Conservation (phyloP, 2,329 filamentous ascomycete genomes). For the Pseudocercospora macadamiae region DNA sequence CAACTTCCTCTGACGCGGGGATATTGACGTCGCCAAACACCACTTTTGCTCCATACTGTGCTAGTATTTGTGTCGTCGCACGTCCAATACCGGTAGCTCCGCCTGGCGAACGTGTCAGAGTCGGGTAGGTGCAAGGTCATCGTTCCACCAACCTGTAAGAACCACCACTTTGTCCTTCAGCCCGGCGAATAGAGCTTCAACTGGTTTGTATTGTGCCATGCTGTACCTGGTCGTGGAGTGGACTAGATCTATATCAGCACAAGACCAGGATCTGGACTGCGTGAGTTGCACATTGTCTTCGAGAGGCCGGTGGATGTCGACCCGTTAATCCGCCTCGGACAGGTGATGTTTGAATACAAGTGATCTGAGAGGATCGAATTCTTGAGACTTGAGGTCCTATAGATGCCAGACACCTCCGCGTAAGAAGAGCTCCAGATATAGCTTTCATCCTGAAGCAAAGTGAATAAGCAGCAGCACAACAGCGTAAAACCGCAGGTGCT, state of each 20-base stretch:
- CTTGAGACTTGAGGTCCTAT: too few relatives aligned
- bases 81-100: constrained; percentile 52
- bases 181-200: constrained; percentile 7
- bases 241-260: not conserved
- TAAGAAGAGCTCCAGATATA: too few relatives aligned
- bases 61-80: constrained; percentile 44
- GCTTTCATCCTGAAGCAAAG: too few relatives aligned
- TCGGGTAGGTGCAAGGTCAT: not conserved
- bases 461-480: too few relatives aligned
- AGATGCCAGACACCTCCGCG: too few relatives aligned
- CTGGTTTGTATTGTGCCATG: constrained; percentile 22
- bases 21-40: constrained; percentile 47
- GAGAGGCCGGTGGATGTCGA: too few relatives aligned
- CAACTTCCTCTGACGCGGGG: constrained; percentile 14
- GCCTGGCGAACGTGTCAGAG: constrained; percentile 25
- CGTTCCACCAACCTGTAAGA: constrained; percentile 34
- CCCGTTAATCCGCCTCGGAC: too few relatives aligned
- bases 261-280: not conserved
- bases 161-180: constrained; percentile 39
- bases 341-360: too few relatives aligned
- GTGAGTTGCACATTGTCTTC: not conserved
- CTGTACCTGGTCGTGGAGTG: not conserved
- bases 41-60: constrained; percentile 45
- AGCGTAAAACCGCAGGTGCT: too few relatives aligned
- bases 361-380: too few relatives aligned